Percentiles rank a stretch among this genome's conserved stretches.
Conservation (phyloP, 129 eudicot species). For the Flaveria bidentis region DNA sequence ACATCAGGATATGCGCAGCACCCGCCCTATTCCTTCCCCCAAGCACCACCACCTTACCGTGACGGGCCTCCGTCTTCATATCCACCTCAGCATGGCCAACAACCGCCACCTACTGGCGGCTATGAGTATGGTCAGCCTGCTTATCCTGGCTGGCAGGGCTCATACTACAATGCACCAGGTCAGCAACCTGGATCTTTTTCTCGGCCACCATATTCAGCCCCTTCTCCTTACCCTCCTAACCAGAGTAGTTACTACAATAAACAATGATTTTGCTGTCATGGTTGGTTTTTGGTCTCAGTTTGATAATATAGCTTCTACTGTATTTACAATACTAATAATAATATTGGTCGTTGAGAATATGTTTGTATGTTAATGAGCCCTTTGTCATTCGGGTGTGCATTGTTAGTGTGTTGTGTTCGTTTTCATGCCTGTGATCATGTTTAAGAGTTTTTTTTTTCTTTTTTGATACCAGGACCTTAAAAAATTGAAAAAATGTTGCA, state of each 20-base stretch:
- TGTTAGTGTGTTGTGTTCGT: background rate
- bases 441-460: background rate
- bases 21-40: constrained; percentile 47
- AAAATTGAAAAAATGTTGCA: background rate
- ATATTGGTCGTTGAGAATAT: background rate
- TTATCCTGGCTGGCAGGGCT: constrained; percentile 93
- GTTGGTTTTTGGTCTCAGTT: constrained; percentile 24
- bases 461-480: background rate
- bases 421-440: background rate
- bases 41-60: constrained; percentile 70
- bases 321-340: background rate
- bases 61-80: constrained; percentile 45
- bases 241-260: constrained; percentile 81
- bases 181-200: constrained; percentile 74
- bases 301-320: constrained; percentile 19
- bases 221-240: constrained; percentile 74
- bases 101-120: constrained; percentile 49
- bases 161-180: constrained; percentile 67
- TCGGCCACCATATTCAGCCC: constrained; percentile 78
- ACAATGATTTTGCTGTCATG: constrained; percentile 39
- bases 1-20: constrained; percentile 24
- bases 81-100: constrained; percentile 67
- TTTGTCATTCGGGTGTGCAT: background rate
- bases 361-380: background rate
- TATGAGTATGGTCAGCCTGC: constrained; percentile 95